Evolutionary conservation across 1,139 yeast genomes (phyloP), one percentile per base, ranked within the genome.

Genomic region (Diutina ranongensis): DNA sequence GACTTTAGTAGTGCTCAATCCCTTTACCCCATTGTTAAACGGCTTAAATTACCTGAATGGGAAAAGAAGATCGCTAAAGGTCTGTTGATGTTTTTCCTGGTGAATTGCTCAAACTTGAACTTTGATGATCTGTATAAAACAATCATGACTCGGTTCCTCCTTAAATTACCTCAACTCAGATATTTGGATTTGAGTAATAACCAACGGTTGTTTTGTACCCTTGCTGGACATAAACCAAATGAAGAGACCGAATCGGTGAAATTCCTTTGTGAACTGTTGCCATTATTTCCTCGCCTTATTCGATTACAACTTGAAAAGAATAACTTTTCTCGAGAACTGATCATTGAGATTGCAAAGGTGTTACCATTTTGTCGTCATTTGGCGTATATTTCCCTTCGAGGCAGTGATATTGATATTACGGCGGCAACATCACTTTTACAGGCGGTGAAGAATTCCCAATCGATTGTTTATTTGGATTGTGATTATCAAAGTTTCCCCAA

Each of bases 121-220:
- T 68, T 65, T 49, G 56, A 61, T 9, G 64, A 62, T 10, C 47
- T 51, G 4, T 68, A 68, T 50, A 65, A 61, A 47, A 61, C 57
- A 45, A 56, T 63, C 4, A 55, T 65, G 48, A 73, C 68, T 46
- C 53, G 50, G 0, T 52, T 69, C 10, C 50, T 68, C 9, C 49
- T 68, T 51, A 61, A 52, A 44, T 64, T 80, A 27, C 81, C 80
- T 19, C 68, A 71, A 44, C 67, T 83, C 54, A 72, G 70, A 54
- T 83, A 80, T 57, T 63, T 83, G 50, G 92, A 83, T 57, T 55
- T 83, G 18, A 81, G 88, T 3, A 79, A 80, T 50, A 83, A 83
- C 57, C 74, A 76, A 33, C 64, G 68, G 46, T 60, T 83, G 15
- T 82, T 83, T 51, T 67, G 67, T 5, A 18, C 20, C 31, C 48